These are phyloP conservation scores for Talaromyces adpressus DNA, from an alignment of 495 filamentous ascomycete species.

Conservation along the genomic window DNA sequence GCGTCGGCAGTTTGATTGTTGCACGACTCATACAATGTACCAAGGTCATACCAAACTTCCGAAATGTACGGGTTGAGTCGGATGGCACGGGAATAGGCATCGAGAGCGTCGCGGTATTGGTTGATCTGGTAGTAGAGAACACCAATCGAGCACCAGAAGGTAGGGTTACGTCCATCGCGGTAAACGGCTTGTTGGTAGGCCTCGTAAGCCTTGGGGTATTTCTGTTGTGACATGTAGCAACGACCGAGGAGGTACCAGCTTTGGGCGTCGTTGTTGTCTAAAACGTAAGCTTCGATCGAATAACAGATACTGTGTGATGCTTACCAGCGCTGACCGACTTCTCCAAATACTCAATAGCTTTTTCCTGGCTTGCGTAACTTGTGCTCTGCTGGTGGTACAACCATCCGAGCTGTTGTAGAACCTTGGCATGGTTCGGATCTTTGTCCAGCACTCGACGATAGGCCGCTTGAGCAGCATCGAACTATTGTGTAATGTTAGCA, in stretches of 20 bases:
- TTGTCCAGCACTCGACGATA: constrained; percentile 91
- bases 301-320: constrained; percentile 18
- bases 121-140: constrained; percentile 99
- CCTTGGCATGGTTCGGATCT: constrained; percentile 95
- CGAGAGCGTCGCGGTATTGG: constrained; percentile 96
- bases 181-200: constrained; percentile 99
- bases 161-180: constrained; percentile 94
- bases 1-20: constrained; percentile 98
- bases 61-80: constrained; percentile 98
- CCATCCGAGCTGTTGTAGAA: constrained; percentile 97
- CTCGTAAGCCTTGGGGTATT: constrained; percentile 98
- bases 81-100: constrained; percentile 97
- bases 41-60: constrained; percentile 98
- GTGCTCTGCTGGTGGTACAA: constrained; percentile 92
- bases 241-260: constrained; percentile 98
- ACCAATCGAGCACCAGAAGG: constrained; percentile 99
- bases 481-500: constrained; percentile 45
- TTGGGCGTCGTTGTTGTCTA: constrained; percentile 90
- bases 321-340: constrained; percentile 92
- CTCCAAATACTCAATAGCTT: constrained; percentile 94
- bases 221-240: constrained; percentile 99
- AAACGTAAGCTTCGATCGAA: constrained; percentile 1
- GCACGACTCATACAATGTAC: constrained; percentile 96
- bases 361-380: constrained; percentile 83
- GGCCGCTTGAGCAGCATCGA: constrained; percentile 82